These are phyloP conservation scores for Solanum chaucha DNA, from an alignment of 257 asterid genomes.

Conservation along the genomic window DNA sequence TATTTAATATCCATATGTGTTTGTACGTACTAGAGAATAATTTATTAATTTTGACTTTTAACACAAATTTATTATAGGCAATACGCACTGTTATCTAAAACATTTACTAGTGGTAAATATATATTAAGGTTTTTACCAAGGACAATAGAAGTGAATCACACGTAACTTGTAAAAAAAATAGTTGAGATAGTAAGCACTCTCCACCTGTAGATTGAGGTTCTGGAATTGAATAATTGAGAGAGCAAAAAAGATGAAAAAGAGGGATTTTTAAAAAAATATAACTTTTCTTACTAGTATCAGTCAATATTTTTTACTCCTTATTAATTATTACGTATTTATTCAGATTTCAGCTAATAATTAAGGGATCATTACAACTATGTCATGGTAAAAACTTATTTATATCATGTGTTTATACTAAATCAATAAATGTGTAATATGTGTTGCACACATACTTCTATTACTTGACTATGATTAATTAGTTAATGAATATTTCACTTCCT, in stretches of 20 bases:
- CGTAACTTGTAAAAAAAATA: too few relatives aligned
- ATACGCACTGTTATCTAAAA: not conserved
- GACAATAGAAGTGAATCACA: too few relatives aligned
- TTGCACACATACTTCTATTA: not conserved
- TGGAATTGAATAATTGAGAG: too few relatives aligned
- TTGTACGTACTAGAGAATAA: not conserved
- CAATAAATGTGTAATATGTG: not conserved
- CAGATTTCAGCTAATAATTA: not conserved
- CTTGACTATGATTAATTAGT: not conserved
- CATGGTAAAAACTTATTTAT: too few relatives aligned
- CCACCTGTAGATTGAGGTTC: too few relatives aligned
- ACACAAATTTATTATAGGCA: not conserved
- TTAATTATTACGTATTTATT: not conserved
- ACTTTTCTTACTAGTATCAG: too few relatives aligned
- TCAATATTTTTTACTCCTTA: not conserved
- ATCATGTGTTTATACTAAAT: not conserved
- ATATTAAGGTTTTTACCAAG: not conserved
- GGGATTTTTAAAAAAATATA: too few relatives aligned
- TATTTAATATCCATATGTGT: not conserved
- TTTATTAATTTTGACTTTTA: not conserved
- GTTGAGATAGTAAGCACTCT: too few relatives aligned
- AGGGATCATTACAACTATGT: not conserved
- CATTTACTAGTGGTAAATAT: not conserved
- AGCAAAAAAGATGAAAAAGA: too few relatives aligned
- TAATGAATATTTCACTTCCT: not conserved